These are phyloP conservation scores for Haberlea rhodopensis DNA, from an alignment of 257 asterid genomes.

Conservation along the genomic window DNA sequence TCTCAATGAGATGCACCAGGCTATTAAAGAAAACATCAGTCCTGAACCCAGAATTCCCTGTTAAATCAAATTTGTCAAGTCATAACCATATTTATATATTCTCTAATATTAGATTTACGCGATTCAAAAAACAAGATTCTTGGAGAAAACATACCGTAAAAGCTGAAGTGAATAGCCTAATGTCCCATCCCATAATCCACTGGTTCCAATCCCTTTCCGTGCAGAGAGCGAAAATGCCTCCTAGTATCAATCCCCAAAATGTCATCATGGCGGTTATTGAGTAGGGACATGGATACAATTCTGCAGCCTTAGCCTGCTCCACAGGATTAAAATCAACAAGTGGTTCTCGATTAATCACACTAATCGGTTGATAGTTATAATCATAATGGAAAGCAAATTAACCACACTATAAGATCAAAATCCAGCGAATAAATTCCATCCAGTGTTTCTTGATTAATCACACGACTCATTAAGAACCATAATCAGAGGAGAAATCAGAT, in stretches of 20 bases:
- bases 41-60: conserved; percentile 59
- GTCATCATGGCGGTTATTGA: conserved; percentile 55
- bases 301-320: no score
- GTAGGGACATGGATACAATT: no score
- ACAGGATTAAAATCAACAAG: not conserved
- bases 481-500: no score
- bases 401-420: no score
- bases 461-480: no score
- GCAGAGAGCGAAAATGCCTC: conserved; percentile 37
- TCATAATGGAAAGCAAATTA: no score
- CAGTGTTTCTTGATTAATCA: no score
- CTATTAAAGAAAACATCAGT: conserved; percentile 36
- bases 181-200: conserved; percentile 58
- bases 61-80: no score
- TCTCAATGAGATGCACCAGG: conserved; percentile 51
- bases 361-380: no score
- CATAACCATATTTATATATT: no score
- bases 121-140: not conserved
- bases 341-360: not conserved
- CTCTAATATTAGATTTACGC: not conserved
- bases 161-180: conserved; percentile 44
- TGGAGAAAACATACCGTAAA: conserved; percentile 38
- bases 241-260: conserved; percentile 41
- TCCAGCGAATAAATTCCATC: no score
- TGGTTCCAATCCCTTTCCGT: conserved; percentile 48